Conservation (phyloP, 495 filamentous ascomycete genomes). For the Penicillium maclennaniae region DNA sequence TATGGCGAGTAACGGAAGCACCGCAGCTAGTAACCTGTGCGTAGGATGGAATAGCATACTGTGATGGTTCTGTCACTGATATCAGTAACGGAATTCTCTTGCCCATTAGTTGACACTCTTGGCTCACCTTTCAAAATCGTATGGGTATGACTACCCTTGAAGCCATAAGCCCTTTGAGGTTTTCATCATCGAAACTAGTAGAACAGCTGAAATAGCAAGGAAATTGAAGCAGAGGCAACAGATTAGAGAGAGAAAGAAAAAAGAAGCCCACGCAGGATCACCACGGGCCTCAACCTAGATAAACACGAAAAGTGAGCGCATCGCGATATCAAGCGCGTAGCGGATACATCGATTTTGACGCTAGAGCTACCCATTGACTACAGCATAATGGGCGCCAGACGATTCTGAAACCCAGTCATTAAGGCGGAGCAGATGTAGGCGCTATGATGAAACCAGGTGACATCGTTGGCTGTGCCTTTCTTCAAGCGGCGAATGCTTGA, state of each 20-base stretch:
- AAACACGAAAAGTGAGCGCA: slow-evolving; percentile 13
- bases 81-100: background rate
- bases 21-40: slow-evolving; percentile 25
- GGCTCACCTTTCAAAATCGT: slow-evolving; percentile 21
- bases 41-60: slow-evolving; percentile 34
- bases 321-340: slow-evolving; percentile 18
- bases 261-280: background rate
- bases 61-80: slow-evolving; percentile 16
- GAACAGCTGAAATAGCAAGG: background rate
- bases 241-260: slow-evolving; percentile 10
- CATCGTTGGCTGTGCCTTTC: slow-evolving; percentile 2
- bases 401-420: slow-evolving; percentile 26
- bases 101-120: background rate
- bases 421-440: slow-evolving; percentile 28
- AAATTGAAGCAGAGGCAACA: background rate
- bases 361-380: background rate
- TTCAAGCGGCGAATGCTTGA: slow-evolving; percentile 6
- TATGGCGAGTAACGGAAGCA: slow-evolving; percentile 21
- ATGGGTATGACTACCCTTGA: slow-evolving; percentile 26
- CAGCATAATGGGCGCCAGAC: slow-evolving; percentile 3
- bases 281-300: slow-evolving; percentile 11
- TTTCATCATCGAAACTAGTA: slow-evolving; percentile 25
- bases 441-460: slow-evolving; percentile 37
- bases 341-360: slow-evolving; percentile 11
- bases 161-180: slow-evolving; percentile 16